Evolutionary conservation across 257 asterid species (phyloP).

Genomic region (Dorcoceras hygrometricum): DNA sequence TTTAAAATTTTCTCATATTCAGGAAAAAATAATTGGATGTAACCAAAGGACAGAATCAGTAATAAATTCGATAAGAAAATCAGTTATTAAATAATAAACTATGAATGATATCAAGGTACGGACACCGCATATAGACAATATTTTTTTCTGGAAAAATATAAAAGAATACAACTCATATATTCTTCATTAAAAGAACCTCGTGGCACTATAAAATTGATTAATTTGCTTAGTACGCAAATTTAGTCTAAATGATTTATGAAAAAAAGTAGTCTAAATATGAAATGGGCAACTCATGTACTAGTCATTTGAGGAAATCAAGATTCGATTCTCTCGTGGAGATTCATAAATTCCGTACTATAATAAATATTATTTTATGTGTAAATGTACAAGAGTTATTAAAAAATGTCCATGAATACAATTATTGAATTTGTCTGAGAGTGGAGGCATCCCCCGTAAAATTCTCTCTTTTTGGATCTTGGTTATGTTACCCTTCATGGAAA

Average conservation of each 20-base stretch:
- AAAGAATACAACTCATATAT: not conserved
- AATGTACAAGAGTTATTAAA: not conserved
- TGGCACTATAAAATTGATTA: not conserved
- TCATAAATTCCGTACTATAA: not conserved
- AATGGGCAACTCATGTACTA: not conserved
- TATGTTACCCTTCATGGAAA: not conserved
- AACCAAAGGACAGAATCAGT: too few relatives aligned
- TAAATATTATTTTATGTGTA: not conserved
- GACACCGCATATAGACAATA: not conserved
- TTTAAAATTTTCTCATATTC: too few relatives aligned
- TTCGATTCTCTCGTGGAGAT: conserved; percentile 6
- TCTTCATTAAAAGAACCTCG: not conserved
- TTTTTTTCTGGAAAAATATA: too few relatives aligned
- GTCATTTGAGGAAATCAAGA: conserved; percentile 6
- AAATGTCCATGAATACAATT: not conserved
- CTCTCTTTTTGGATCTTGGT: not conserved
- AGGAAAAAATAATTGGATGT: too few relatives aligned
- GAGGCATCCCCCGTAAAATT: not conserved
- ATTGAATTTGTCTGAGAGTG: not conserved
- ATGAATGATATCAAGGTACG: too few relatives aligned
- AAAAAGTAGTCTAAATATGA: not conserved
- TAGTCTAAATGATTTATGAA: too few relatives aligned
- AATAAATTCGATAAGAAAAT: too few relatives aligned
- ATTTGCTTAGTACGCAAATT: too few relatives aligned
- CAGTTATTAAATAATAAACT: too few relatives aligned